A percentile compares a stretch with the other conserved stretches of the same genome.
Conservation (phyloP, 202 grass and related monocot species). For the Bolboschoenoplectus hybrid region DNA sequence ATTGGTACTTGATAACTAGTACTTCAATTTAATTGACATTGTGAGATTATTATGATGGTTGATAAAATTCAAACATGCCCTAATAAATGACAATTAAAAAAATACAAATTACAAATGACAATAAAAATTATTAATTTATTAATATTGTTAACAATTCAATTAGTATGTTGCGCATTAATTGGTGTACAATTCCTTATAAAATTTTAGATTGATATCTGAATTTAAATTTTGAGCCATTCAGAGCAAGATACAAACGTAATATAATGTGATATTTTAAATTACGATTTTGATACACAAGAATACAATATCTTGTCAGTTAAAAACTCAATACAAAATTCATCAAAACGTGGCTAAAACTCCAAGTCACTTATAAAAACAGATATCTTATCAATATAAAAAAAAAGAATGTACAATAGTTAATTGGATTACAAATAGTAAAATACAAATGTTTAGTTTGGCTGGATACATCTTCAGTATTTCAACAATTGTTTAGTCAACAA, state of each 20-base stretch:
- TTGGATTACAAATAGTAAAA: slow-evolving; percentile 17
- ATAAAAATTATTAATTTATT: too few relatives aligned
- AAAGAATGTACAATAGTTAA: neutral
- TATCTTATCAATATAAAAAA: neutral
- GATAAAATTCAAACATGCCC: neutral
- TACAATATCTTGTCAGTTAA: neutral
- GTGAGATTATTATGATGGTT: neutral
- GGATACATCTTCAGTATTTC: neutral
- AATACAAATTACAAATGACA: neutral
- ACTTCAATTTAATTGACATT: neutral
- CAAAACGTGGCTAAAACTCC: neutral
- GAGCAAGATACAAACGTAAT: neutral
- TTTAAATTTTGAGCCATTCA: neutral
- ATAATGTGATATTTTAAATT: neutral
- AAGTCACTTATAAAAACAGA: neutral
- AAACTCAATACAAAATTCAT: neutral
- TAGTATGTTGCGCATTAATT: too few relatives aligned
- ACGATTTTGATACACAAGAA: neutral
- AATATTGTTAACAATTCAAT: too few relatives aligned
- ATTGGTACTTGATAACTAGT: neutral
- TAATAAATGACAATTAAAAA: neutral
- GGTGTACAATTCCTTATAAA: too few relatives aligned
- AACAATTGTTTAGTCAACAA: neutral
- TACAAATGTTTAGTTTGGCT: neutral
- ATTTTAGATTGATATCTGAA: neutral